Conservation (phyloP, 805 yeast genomes). For the Candida anglica region DNA sequence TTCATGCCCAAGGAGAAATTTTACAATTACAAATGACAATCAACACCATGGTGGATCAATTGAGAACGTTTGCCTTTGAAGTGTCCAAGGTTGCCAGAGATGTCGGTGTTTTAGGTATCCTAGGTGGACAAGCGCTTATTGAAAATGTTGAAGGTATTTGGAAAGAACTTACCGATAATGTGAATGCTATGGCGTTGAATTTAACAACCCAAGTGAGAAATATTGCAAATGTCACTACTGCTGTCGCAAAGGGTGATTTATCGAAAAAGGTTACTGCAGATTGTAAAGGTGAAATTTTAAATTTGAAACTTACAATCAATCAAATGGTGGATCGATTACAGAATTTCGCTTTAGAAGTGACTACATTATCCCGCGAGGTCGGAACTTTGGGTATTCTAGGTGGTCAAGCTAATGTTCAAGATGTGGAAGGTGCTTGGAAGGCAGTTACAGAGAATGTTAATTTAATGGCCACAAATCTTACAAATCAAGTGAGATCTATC, state of each 20-base stretch:
- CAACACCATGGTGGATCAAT: constrained; percentile 85
- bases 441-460: constrained; percentile 46
- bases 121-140: constrained; percentile 85
- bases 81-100: constrained; percentile 85
- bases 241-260: constrained; percentile 80
- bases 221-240: constrained; percentile 83
- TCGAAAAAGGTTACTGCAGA: constrained; percentile 83
- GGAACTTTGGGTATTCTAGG: constrained; percentile 46
- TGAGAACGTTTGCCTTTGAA: constrained; percentile 78
- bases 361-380: constrained; percentile 44
- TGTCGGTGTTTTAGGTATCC: constrained; percentile 83
- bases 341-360: constrained; percentile 43
- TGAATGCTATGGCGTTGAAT: constrained; percentile 86
- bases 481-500: constrained; percentile 80
- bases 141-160: constrained; percentile 82
- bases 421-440: constrained; percentile 50
- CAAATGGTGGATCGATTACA: constrained; percentile 51
- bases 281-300: constrained; percentile 61
- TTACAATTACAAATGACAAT: constrained; percentile 81
- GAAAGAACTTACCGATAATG: constrained; percentile 83
- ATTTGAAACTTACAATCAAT: constrained; percentile 44
- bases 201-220: constrained; percentile 85
- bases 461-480: constrained; percentile 45
- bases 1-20: constrained; percentile 90
- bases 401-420: constrained; percentile 50